Evolutionary conservation across 495 filamentous ascomycete species (phyloP).

Genomic region (Aspergillus ostianus): DNA sequence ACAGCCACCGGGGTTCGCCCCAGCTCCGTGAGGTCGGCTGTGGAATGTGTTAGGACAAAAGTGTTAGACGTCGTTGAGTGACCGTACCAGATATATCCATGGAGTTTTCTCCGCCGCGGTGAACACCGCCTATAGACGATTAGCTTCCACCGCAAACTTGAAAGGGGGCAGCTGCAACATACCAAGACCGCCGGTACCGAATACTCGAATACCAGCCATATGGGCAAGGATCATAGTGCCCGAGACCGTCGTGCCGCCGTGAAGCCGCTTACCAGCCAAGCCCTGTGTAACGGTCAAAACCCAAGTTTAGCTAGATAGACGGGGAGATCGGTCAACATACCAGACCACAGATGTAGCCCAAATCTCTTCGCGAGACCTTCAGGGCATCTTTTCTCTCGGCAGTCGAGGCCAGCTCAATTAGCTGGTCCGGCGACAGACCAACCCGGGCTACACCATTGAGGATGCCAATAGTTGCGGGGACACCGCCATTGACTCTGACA

Average conservation of each 20-base stretch:
- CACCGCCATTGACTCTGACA: conserved; percentile 74
- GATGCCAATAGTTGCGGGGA: conserved; percentile 91
- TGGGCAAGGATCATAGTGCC: conserved; percentile 90
- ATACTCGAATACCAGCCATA: conserved; percentile 85
- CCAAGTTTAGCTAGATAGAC: background rate
- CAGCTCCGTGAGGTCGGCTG: conserved; percentile 88
- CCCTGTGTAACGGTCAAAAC: conserved; percentile 42
- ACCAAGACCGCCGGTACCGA: conserved; percentile 74
- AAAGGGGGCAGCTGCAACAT: conserved; percentile 1
- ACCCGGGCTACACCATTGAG: conserved; percentile 78
- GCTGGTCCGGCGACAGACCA: conserved; percentile 66
- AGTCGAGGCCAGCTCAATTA: conserved; percentile 66
- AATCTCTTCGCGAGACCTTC: conserved; percentile 84
- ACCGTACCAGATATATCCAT: conserved; percentile 76
- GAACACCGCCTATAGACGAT: conserved; percentile 77
- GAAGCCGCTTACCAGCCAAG: conserved; percentile 59
- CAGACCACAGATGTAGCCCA: conserved; percentile 76
- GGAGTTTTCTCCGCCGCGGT: conserved; percentile 77
- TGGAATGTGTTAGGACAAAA: conserved; percentile 8
- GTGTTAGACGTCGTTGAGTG: background rate
- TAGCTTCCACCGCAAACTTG: conserved; percentile 1
- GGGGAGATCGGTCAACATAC: conserved; percentile 44
- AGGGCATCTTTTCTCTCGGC: conserved; percentile 59
- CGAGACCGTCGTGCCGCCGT: conserved; percentile 90
- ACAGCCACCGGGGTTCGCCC: conserved; percentile 90